These are phyloP conservation scores for Lyophyllum decastes DNA, from an alignment of 768 basidiomycete genomes.

Conservation along the genomic window DNA sequence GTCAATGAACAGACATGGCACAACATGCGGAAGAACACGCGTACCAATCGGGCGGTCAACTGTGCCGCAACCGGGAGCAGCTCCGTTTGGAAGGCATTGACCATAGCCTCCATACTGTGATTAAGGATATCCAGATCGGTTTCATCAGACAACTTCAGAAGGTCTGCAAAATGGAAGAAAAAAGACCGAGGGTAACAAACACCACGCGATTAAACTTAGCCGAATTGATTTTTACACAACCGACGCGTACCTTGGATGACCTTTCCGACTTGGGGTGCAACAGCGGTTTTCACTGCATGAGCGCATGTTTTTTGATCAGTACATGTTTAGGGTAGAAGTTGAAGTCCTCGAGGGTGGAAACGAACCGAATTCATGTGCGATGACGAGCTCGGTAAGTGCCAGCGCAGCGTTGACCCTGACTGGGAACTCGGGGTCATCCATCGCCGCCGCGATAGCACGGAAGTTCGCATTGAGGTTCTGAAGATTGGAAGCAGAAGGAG, in stretches of 20 bases:
- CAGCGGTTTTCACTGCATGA: constrained; percentile 59
- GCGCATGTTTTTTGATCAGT: constrained; percentile 2
- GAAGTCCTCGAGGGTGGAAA: background rate
- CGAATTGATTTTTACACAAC: background rate
- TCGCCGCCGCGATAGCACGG: constrained; percentile 59
- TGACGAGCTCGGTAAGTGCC: constrained; percentile 76
- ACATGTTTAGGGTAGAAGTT: constrained; percentile 3
- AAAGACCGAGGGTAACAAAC: no score
- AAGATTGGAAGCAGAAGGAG: background rate
- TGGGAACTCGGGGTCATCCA: constrained; percentile 80
- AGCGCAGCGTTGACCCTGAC: constrained; percentile 84
- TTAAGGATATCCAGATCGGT: constrained; percentile 88
- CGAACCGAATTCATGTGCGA: constrained; percentile 62
- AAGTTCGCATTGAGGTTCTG: constrained; percentile 68
- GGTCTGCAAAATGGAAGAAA: constrained; percentile 41
- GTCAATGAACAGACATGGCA: background rate
- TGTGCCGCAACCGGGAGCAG: constrained; percentile 84
- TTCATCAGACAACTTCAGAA: constrained; percentile 90
- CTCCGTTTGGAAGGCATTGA: constrained; percentile 82
- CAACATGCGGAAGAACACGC: constrained; percentile 24
- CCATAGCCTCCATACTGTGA: constrained; percentile 82
- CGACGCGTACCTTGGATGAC: constrained; percentile 72
- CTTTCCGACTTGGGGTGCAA: constrained; percentile 79
- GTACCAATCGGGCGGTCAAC: constrained; percentile 73
- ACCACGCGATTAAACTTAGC: background rate